Percentiles rank a stretch among this genome's conserved stretches.
Conservation (phyloP, 345 rosid genomes). For the Abelmoschus esculentus region DNA sequence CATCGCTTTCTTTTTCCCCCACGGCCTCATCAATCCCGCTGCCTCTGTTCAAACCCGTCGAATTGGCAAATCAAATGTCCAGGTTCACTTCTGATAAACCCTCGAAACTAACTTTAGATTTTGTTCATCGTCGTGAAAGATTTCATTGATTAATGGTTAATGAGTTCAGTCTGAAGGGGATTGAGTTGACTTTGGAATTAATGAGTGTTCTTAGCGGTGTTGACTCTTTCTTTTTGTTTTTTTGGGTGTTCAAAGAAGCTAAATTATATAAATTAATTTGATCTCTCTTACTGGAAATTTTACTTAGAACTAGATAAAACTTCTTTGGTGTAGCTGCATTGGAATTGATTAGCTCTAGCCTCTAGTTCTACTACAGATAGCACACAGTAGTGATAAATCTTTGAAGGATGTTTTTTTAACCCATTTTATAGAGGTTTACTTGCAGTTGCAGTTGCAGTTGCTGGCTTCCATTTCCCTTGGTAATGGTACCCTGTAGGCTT, state of each 20-base stretch:
- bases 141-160: neutral
- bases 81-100: slow-evolving; percentile 26
- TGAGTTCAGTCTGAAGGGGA: neutral
- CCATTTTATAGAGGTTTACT: too few species aligned
- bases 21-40: slow-evolving; percentile 47
- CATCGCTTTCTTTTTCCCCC: slow-evolving; percentile 57
- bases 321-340: neutral
- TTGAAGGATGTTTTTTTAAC: neutral
- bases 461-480: neutral
- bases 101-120: neutral
- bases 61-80: slow-evolving; percentile 30
- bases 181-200: slow-evolving; percentile 8
- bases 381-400: neutral
- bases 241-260: neutral
- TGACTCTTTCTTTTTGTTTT: neutral
- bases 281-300: neutral
- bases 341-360: neutral
- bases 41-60: slow-evolving; percentile 24
- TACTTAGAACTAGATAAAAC: neutral
- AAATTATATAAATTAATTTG: neutral
- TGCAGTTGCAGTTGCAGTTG: neutral
- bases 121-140: neutral
- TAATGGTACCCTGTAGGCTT: neutral
- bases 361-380: neutral
- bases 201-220: neutral